Base-by-base conservation (phyloP, 164 flowering plant species). In the Tinospora cordifolia region DNA sequence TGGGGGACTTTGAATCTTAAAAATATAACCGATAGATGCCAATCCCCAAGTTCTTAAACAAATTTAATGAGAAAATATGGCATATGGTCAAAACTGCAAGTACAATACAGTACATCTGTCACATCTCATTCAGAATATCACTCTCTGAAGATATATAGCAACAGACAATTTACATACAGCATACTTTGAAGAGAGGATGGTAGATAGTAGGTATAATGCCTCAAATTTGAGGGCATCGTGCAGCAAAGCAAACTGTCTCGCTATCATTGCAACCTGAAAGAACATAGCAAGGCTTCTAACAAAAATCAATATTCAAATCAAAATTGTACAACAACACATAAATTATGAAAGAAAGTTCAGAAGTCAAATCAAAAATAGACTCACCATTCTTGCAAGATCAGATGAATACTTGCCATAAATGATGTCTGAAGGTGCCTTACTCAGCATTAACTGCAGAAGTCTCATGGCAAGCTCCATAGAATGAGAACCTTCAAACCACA, bases 171-270 rank as follows among this genome's bases (percentile, higher is more conserved):
- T 66, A 65, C 89, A 71, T 88, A 91, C 97, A 68, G 85, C 75
- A 79, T 82, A 77, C 34, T 83, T 72, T 64, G 91, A 85, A 34
- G 91, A 82, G n/a, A 94, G 80, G 40, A 92, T 73, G 13, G 79
- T 72, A 39, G 85, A 79, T 10, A 94, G 90, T 26, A 92, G 76
- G 72, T 85, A 93, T 62, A 94, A 88, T 27, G 84, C 84, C 71
- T 90, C 96, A 83, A 94, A 94, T 72, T 94, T 94, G 63, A 88
- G 75, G 25, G 86, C 84, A 77, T 85, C 84, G 73, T 94, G 99
- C 80, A 85, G 73, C 72, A 88, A 58, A 58, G 88, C 93, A 80
- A 94, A 94, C 71, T 86, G 89, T 69, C 84, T 84, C 12, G 95
- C 85, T 49, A 87, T 72, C 58, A 75, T 36, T 24, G 75, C 82